phyloP scores from a whole-genome alignment of 371 early-diverging fungal species.

The Haplosporangium sp. region DNA sequence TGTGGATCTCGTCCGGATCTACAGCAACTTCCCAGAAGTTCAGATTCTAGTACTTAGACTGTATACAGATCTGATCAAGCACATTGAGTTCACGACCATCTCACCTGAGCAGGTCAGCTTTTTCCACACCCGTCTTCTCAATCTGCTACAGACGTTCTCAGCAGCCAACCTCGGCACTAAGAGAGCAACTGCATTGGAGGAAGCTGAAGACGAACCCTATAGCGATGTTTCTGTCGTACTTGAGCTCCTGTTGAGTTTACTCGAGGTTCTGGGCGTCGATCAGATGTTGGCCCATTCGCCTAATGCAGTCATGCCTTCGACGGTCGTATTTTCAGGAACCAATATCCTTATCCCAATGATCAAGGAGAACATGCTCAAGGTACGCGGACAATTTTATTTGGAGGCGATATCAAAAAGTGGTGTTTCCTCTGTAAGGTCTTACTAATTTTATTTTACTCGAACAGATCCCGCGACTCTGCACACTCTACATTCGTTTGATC shows the following conservation, averaged over 20 bases:
- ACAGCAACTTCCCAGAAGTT: slow-evolving; percentile 72
- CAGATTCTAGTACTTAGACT: slow-evolving; percentile 71
- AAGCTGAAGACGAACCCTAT: slow-evolving; percentile 75
- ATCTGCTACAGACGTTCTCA: slow-evolving; percentile 40
- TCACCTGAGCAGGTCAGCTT: slow-evolving; percentile 36
- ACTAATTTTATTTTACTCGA: background rate
- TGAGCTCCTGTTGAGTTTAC: slow-evolving; percentile 63
- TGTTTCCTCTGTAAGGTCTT: background rate
- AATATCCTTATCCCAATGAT: slow-evolving; percentile 78
- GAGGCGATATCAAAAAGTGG: background rate
- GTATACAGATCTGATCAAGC: slow-evolving; percentile 66
- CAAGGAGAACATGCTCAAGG: slow-evolving; percentile 78
- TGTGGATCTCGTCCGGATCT: slow-evolving; percentile 72
- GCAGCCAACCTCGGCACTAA: slow-evolving; percentile 60
- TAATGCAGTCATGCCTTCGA: slow-evolving; percentile 63
- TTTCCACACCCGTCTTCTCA: slow-evolving; percentile 27
- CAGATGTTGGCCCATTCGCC: slow-evolving; percentile 34
- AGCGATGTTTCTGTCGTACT: slow-evolving; percentile 74
- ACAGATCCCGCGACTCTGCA: slow-evolving; percentile 77
- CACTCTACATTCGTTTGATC: slow-evolving; percentile 75
- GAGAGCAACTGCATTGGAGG: slow-evolving; percentile 62
- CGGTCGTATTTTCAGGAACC: slow-evolving; percentile 75
- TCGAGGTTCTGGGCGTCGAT: slow-evolving; percentile 38
- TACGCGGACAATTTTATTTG: slow-evolving; percentile 26
- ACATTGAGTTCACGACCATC: slow-evolving; percentile 58